Evolutionary conservation across 306 rosid genomes (phyloP).

Genomic region (Trichosanthes truncata): DNA sequence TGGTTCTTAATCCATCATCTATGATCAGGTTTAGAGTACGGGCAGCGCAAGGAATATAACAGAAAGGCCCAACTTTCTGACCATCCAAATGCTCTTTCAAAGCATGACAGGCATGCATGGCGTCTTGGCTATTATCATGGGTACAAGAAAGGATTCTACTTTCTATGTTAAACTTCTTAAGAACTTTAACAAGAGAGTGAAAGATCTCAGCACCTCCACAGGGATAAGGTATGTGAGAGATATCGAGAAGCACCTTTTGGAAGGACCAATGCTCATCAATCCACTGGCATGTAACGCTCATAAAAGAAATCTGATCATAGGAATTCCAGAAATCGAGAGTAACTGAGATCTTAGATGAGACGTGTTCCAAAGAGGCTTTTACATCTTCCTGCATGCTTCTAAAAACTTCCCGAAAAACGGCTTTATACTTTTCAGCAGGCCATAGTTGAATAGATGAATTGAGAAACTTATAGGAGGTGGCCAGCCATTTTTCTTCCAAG

Average conservation of each 20-base stretch:
- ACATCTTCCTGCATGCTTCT: constrained; percentile 85
- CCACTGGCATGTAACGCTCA: constrained; percentile 94
- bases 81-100: constrained; percentile 62
- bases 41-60: constrained; percentile 89
- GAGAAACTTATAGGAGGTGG: constrained; percentile 72
- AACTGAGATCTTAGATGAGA: constrained; percentile 71
- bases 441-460: constrained; percentile 81
- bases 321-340: constrained; percentile 93
- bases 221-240: constrained; percentile 74
- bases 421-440: constrained; percentile 60
- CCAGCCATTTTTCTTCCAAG: constrained; percentile 77
- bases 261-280: constrained; percentile 84
- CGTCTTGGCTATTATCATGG: constrained; percentile 69
- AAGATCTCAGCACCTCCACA: constrained; percentile 65
- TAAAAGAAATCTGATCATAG: constrained; percentile 60
- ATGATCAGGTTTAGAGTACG: constrained; percentile 74
- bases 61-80: constrained; percentile 75
- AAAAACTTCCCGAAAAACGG: constrained; percentile 61
- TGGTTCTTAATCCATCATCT: constrained; percentile 70
- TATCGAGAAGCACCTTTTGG: constrained; percentile 77
- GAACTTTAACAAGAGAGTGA: constrained; percentile 53
- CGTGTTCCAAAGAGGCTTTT: constrained; percentile 53
- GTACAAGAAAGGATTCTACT: constrained; percentile 78
- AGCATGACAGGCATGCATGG: constrained; percentile 65
- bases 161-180: constrained; percentile 73